Base-by-base conservation (phyloP, 2,329 filamentous ascomycete genomes). In the Diplodia corticola region DNA sequence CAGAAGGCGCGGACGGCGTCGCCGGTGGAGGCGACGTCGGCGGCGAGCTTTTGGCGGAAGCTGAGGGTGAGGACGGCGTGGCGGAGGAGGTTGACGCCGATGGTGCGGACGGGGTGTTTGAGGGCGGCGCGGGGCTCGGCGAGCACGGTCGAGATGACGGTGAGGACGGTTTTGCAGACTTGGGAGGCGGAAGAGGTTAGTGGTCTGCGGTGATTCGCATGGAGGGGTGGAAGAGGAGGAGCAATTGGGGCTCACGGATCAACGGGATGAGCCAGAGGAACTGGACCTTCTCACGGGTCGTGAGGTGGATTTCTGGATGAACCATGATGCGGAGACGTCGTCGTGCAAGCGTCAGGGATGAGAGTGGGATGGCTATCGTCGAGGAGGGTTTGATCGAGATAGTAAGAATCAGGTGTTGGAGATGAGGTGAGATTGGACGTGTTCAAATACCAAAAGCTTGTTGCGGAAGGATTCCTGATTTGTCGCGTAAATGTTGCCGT, bases 101-200 rank as follows among this genome's bases (percentile, higher is more conserved):
- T 35, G 57, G 74, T 65, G 72, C 72, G 76, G 57, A 75, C 22
- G 10, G 73, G 73, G 17, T 76, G 55, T 12, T 69, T 68, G 33
- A 35, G 10, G 30, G 68, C 64, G 28, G 69, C 26, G 22, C 69
- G 69, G 17, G 17, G n/a, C 65, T 71, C 48, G 26, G 68, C 22
- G 40, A 60, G 59, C 10, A 73, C 54, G 9, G 72, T 68, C 33
- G 70, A 40, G 35, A 75, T 63, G 5, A 69, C 69, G 55, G 69
- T 76, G 60, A 77, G 63, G 55, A 66, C 71, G 15, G 55, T 48
- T 48, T 33, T 60, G 40, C 20, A 15, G 37, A 60, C 55, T 60
- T 24, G 40, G 4, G 55, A 6, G 28, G 28, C 28, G 35, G 6
- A 7, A 9, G 22, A 5, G 35, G 37, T 46, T 30, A 33, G 26